These are phyloP conservation scores for Trichomonascus vanleenenianus DNA, from an alignment of 805 yeast species.

Conservation along the genomic window DNA sequence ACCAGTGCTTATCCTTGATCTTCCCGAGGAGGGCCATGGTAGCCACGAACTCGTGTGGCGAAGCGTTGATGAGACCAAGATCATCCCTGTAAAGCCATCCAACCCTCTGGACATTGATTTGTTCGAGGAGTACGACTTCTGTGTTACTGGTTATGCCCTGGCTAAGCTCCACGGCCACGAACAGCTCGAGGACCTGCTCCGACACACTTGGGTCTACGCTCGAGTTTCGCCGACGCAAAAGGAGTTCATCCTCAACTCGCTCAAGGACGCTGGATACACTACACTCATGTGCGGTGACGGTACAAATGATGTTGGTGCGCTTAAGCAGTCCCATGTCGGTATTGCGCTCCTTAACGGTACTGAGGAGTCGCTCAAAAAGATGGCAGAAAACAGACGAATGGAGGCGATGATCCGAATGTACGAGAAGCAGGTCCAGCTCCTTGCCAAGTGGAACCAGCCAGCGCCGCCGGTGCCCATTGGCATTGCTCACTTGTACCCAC, in stretches of 20 bases:
- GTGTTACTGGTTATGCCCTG: constrained; percentile 90
- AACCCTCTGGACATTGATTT: constrained; percentile 48
- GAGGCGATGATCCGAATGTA: constrained; percentile 61
- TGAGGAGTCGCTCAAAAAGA: constrained; percentile 83
- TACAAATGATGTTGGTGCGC: constrained; percentile 99
- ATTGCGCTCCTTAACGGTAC: constrained; percentile 97
- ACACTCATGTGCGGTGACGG: constrained; percentile 99
- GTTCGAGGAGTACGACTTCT: constrained; percentile 68
- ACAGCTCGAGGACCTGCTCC: constrained; percentile 65
- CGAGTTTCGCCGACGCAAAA: constrained; percentile 96
- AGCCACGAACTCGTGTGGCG: constrained; percentile 69
- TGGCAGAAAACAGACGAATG: constrained; percentile 69
- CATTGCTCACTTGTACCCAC: constrained; percentile 96
- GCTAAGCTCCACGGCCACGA: constrained; percentile 54
- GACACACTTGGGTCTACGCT: constrained; percentile 94
- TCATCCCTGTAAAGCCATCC: constrained; percentile 57
- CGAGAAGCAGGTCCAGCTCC: constrained; percentile 72
- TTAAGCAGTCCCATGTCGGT: constrained; percentile 97
- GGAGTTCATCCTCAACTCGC: constrained; percentile 76
- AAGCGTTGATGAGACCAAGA: constrained; percentile 66
- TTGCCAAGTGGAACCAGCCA: constrained; percentile 62
- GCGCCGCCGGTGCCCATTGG: constrained; percentile 67
- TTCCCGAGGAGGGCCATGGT: constrained; percentile 53
- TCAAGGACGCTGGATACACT: constrained; percentile 82
- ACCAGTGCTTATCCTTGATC: constrained; percentile 78